Percentiles rank a stretch among this genome's conserved stretches.
Conservation (phyloP, 2,329 filamentous ascomycete genomes). For the Pseudogymnoascus sp. region DNA sequence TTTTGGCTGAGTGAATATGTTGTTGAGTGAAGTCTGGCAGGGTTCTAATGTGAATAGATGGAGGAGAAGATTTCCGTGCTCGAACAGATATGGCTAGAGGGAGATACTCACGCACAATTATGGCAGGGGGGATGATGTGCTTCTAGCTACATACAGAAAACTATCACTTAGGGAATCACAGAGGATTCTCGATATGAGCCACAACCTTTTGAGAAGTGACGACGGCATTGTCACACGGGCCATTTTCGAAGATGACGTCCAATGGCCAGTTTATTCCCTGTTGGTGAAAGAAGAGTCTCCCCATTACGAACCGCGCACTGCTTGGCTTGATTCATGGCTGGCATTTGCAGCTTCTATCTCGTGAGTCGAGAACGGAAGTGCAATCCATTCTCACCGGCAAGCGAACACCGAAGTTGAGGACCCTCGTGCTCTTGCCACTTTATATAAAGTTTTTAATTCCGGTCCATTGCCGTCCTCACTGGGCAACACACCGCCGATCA, state of each 20-base stretch:
- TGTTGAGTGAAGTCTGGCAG: constrained; percentile 14
- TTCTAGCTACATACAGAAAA: not conserved
- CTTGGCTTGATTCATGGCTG: not conserved
- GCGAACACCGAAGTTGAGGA: not conserved
- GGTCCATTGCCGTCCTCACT: not conserved
- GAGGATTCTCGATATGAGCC: not conserved
- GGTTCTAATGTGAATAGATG: constrained; percentile 13
- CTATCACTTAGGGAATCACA: not conserved
- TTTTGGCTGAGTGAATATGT: constrained; percentile 29
- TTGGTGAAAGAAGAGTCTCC: not conserved
- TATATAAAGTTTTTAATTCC: not conserved
- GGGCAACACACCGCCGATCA: not conserved
- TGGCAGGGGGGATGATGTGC: not conserved
- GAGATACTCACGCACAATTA: not conserved
- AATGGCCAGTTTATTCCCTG: not conserved
- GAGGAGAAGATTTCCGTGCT: not conserved
- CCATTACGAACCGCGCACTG: not conserved
- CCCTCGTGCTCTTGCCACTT: not conserved
- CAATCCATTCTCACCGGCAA: not conserved
- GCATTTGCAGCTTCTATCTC: not conserved
- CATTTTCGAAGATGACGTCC: not conserved
- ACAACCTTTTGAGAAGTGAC: not conserved
- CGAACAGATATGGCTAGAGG: not conserved
- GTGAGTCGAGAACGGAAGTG: not conserved
- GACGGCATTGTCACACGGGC: not conserved